These are phyloP conservation scores for Helichrysum umbraculigerum DNA, from an alignment of 129 eudicot genomes.

Conservation along the genomic window DNA sequence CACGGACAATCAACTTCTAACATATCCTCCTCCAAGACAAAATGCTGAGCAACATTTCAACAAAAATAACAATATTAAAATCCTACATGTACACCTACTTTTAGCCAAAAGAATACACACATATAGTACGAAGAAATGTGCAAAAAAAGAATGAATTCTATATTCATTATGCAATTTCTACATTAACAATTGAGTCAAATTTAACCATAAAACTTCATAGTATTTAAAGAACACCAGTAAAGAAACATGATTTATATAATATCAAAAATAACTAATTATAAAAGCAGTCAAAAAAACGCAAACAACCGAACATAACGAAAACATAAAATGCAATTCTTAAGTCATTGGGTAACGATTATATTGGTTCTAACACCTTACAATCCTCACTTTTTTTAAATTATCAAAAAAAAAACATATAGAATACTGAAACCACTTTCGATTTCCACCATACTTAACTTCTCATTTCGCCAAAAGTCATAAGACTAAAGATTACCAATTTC, in stretches of 20 bases:
- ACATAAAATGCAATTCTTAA: no score
- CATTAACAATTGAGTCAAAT: background rate
- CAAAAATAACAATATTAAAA: background rate
- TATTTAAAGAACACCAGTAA: no score
- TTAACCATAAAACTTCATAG: background rate
- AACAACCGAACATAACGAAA: no score
- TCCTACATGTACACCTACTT: background rate
- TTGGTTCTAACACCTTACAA: no score
- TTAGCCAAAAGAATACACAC: background rate
- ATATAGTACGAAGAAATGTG: background rate
- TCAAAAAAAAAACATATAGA: no score
- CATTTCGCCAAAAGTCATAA: no score
- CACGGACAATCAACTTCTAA: slow-evolving; percentile 80
- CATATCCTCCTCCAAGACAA: slow-evolving; percentile 75
- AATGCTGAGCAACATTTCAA: slow-evolving; percentile 51
- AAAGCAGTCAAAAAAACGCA: no score
- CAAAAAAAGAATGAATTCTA: background rate
- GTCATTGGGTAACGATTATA: no score
- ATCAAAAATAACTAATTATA: no score
- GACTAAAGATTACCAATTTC: no score
- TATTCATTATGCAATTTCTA: background rate
- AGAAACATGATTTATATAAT: no score
- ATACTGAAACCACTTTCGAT: background rate
- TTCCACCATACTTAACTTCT: background rate
- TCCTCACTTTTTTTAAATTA: no score